phyloP scores from a whole-genome alignment of 2,329 filamentous ascomycete species.

The Talaromyces sp. region DNA sequence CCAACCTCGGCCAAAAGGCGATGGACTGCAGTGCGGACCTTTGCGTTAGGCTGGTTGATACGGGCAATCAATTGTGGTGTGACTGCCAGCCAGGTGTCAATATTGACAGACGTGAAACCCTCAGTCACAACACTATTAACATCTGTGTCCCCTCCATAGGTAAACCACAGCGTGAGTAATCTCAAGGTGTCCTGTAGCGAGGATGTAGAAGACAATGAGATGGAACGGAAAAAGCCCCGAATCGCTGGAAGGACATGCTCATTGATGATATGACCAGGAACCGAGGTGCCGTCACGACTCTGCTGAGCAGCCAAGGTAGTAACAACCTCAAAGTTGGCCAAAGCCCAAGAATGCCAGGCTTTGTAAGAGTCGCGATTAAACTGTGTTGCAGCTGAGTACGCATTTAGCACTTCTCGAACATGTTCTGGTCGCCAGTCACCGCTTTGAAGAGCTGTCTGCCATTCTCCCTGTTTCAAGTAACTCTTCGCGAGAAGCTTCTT shows the following conservation, averaged over 20 bases:
- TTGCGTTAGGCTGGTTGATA: constrained; percentile 90
- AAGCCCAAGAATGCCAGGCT: constrained; percentile 97
- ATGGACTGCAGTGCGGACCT: constrained; percentile 87
- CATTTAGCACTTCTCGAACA: constrained; percentile 82
- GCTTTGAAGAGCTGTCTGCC: constrained; percentile 81
- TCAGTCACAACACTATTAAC: constrained; percentile 87
- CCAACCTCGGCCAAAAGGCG: constrained; percentile 90
- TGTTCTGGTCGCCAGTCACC: constrained; percentile 85
- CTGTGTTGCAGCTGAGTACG: constrained; percentile 86
- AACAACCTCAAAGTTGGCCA: constrained; percentile 98
- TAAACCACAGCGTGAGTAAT: constrained; percentile 92
- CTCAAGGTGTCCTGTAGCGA: constrained; percentile 93
- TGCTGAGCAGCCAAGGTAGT: constrained; percentile 69
- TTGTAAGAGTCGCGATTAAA: constrained; percentile 98
- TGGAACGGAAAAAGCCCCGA: constrained; percentile 95
- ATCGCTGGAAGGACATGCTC: constrained; percentile 94
- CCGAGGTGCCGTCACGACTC: constrained; percentile 55
- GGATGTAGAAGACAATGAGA: constrained; percentile 83
- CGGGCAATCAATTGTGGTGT: constrained; percentile 95
- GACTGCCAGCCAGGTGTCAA: constrained; percentile 98
- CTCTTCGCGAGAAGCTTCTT: constrained; percentile 83
- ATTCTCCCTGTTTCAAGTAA: constrained; percentile 93
- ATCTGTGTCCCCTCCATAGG: constrained; percentile 81
- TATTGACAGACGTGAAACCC: constrained; percentile 84
- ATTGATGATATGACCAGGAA: constrained; percentile 67